Base-by-base conservation (phyloP, 176 grass and related monocot species). In the Musa troglodytarum region DNA sequence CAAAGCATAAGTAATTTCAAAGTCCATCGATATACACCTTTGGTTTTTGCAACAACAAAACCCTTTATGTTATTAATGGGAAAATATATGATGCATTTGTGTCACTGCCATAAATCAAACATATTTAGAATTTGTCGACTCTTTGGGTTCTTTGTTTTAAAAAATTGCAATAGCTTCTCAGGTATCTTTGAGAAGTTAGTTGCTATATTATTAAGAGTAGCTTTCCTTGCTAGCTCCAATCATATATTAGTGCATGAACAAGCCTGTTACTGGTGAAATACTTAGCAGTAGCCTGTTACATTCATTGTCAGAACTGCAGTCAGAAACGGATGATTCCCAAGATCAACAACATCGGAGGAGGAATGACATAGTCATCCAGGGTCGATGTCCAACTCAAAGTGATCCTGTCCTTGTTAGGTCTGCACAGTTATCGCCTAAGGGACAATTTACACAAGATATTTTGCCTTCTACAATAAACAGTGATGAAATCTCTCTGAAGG, bases 391-490 rank as follows among this genome's bases (percentile, higher is more conserved):
- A 29, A 19, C 54, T 74, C 49, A 76, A 80, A 73, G 74, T 73
- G 72, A 77, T 13, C 54, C 59, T 77, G 55, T 53, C 6, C 61
- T 19, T 55, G 71, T 55, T 24, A 80, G 72, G 59, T 68, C 34
- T 77, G 28, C 54, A 76, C 29, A 13, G 43, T 55, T 43, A 22
- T 22, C 29, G 53, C 63, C 26, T 76, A 24, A 62, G 74, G 68
- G 79, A 80, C 80, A 19, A 66, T 9, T 53, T 72, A 21, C 56
- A 6, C 50, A 88, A 71, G 74, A 66, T n/a, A 71, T 78, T 56
- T 26, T 49, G 29, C 74, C 72, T 79, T 77, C 69, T 74, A 59
- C 59, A 8, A 70, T 23, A 55, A 54, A 50, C 22, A 64, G 26
- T 49, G 79, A 69, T 70, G 57, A 75, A 75, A 82, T 49, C 49